Percentiles rank a stretch among this genome's conserved stretches.
Evolutionary conservation across 805 yeast species (phyloP).

Genomic region (Lachancea mirantina): DNA sequence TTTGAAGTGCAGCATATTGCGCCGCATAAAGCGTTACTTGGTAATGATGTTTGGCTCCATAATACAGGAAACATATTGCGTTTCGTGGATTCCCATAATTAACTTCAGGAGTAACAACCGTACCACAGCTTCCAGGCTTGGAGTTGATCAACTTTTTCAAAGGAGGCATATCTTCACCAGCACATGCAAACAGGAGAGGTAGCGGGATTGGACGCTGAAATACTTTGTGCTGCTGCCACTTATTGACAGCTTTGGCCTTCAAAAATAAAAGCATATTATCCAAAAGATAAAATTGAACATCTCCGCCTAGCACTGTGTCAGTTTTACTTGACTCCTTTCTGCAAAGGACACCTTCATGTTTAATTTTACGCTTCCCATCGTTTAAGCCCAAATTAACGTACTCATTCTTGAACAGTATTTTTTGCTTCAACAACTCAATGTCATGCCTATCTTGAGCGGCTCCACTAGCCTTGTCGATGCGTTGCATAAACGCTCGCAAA

Average conservation of each 20-base stretch:
- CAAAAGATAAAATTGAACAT: conserved; percentile 76
- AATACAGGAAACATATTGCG: conserved; percentile 30
- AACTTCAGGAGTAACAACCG: conserved; percentile 23
- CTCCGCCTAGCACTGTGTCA: conserved; percentile 38
- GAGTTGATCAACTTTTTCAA: conserved; percentile 37
- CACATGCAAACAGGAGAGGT: conserved; percentile 64
- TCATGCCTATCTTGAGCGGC: conserved; percentile 89
- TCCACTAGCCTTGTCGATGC: conserved; percentile 80
- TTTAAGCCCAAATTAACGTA: conserved; percentile 77
- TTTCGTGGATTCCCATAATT: conserved; percentile 22
- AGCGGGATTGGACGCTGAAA: conserved; percentile 83
- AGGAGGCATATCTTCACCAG: conserved; percentile 73
- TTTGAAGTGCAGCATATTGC: conserved; percentile 55
- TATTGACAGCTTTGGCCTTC: conserved; percentile 77
- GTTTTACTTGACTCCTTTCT: conserved; percentile 28
- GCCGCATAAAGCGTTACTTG: conserved; percentile 39
- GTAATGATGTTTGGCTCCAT: conserved; percentile 34
- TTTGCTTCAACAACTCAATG: conserved; percentile 77
- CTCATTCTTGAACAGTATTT: conserved; percentile 76
- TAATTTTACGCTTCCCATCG: conserved; percentile 71
- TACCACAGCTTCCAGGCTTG: conserved; percentile 28
- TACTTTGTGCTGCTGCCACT: conserved; percentile 86
- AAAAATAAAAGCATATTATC: conserved; percentile 86
- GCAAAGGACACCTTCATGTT: conserved; percentile 32
- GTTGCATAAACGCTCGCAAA: conserved; percentile 64